These are phyloP conservation scores for Rhamnella rubrinervis DNA, from an alignment of 331 rosid genomes.

Conservation along the genomic window DNA sequence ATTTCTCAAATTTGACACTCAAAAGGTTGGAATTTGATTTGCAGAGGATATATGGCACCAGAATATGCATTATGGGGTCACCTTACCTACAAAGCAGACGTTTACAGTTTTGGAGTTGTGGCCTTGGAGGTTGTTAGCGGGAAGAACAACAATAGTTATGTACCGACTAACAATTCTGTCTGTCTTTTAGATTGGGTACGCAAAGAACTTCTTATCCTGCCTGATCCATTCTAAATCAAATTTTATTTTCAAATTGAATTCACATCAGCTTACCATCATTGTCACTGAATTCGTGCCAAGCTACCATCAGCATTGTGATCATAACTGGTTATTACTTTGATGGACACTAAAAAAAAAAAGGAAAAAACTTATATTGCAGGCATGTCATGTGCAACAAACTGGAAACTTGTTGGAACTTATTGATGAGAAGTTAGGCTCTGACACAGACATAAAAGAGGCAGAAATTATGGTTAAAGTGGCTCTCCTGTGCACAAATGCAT, in stretches of 20 bases:
- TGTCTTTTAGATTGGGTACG: constrained; percentile 52
- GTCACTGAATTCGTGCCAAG: background rate
- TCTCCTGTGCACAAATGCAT: constrained; percentile 58
- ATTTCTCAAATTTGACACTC: background rate
- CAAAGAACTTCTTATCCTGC: constrained; percentile 8
- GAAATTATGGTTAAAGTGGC: constrained; percentile 60
- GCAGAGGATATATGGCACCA: constrained; percentile 55
- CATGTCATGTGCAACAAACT: constrained; percentile 47
- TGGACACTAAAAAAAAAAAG: background rate
- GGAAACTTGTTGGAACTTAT: constrained; percentile 52
- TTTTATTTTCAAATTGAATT: no score
- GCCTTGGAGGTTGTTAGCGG: constrained; percentile 45
- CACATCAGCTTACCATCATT: background rate
- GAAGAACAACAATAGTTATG: constrained; percentile 38
- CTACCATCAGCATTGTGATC: background rate
- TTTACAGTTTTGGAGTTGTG: constrained; percentile 51
- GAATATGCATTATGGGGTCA: constrained; percentile 51
- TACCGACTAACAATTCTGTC: constrained; percentile 30
- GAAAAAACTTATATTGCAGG: constrained; percentile 43
- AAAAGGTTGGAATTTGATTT: constrained; percentile 9
- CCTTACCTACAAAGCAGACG: constrained; percentile 49
- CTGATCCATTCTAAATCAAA: background rate
- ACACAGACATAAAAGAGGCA: constrained; percentile 50
- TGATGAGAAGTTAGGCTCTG: constrained; percentile 59
- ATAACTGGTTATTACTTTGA: background rate